A percentile compares a stretch with the other conserved stretches of the same genome.
These are phyloP conservation scores for Didymella exigua DNA, from an alignment of 2,329 filamentous ascomycete genomes.

Conservation along the genomic window DNA sequence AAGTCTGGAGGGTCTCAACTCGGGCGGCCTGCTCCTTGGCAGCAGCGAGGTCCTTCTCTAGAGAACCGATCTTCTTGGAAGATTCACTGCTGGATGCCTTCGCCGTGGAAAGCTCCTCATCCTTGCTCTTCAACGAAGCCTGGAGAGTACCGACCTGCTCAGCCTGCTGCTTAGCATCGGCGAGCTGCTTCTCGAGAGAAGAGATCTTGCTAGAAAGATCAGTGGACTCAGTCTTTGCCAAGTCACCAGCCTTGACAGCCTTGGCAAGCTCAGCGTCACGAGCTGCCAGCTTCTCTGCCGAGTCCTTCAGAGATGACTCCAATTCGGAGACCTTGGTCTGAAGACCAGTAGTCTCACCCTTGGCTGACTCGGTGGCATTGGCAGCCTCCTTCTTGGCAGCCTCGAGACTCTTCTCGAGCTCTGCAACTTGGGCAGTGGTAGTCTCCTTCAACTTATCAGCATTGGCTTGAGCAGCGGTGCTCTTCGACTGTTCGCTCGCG, in stretches of 20 bases:
- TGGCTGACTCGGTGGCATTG: constrained; percentile 26
- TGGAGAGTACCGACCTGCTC: background rate
- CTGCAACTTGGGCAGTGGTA: constrained; percentile 27
- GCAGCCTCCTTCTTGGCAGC: constrained; percentile 21
- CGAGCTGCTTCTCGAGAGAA: constrained; percentile 19
- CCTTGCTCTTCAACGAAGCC: constrained; percentile 4
- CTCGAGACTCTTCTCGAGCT: constrained; percentile 29
- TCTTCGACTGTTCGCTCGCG: constrained; percentile 15
- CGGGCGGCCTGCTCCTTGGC: constrained; percentile 20
- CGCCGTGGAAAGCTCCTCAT: constrained; percentile 20
- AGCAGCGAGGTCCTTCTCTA: constrained; percentile 21
- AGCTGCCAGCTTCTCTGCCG: constrained; percentile 26
- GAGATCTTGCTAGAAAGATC: constrained; percentile 13
- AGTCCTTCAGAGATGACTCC: constrained; percentile 28
- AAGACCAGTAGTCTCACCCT: constrained; percentile 22
- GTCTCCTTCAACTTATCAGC: constrained; percentile 22
- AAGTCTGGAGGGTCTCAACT: constrained; percentile 8
- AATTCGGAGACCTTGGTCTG: constrained; percentile 26
- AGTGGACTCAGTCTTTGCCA: constrained; percentile 53
- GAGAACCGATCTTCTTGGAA: constrained; percentile 31
- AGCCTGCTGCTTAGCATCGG: constrained; percentile 17
- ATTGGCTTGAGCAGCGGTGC: constrained; percentile 24
- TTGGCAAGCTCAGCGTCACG: constrained; percentile 33
- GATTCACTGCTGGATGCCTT: constrained; percentile 28
- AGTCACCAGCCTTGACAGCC: constrained; percentile 16